phyloP scores from a whole-genome alignment of 2,329 filamentous ascomycete genomes.

The Coccinonectria pachysandricola region DNA sequence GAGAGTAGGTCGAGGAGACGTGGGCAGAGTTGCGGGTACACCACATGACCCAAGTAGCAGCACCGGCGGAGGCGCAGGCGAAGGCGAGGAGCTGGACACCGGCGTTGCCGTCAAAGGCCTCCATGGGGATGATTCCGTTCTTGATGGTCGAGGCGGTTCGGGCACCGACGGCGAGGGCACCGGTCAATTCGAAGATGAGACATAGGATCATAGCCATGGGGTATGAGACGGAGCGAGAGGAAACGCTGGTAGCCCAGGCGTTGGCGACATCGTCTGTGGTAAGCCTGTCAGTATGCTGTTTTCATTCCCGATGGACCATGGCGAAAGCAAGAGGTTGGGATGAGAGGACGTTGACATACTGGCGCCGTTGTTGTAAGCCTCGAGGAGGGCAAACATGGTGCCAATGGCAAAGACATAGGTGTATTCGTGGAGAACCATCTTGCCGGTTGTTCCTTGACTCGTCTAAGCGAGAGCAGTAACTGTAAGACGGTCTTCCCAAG shows the following conservation, averaged over 20 bases:
- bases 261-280: constrained; percentile 72
- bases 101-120: constrained; percentile 48
- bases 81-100: constrained; percentile 61
- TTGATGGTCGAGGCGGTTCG: constrained; percentile 69
- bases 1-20: constrained; percentile 63
- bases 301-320: no score
- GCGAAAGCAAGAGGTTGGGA: constrained; percentile 1
- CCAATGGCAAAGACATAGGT: constrained; percentile 66
- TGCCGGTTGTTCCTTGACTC: no score
- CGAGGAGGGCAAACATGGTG: constrained; percentile 65
- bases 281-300: no score
- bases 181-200: constrained; percentile 57
- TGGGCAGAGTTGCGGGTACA: constrained; percentile 64
- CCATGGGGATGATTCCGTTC: constrained; percentile 59
- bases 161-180: constrained; percentile 56
- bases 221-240: constrained; percentile 65
- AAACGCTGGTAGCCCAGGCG: constrained; percentile 71
- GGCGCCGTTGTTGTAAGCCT: constrained; percentile 71
- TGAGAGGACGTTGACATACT: constrained; percentile 51
- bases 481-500: no score
- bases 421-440: constrained; percentile 51
- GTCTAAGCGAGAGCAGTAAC: no score
- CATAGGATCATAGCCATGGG: constrained; percentile 58
- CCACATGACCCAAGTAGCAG: constrained; percentile 70
- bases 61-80: constrained; percentile 52